Conservation (phyloP, 2,329 filamentous ascomycete species). For the Phaeosphaeria sp. region DNA sequence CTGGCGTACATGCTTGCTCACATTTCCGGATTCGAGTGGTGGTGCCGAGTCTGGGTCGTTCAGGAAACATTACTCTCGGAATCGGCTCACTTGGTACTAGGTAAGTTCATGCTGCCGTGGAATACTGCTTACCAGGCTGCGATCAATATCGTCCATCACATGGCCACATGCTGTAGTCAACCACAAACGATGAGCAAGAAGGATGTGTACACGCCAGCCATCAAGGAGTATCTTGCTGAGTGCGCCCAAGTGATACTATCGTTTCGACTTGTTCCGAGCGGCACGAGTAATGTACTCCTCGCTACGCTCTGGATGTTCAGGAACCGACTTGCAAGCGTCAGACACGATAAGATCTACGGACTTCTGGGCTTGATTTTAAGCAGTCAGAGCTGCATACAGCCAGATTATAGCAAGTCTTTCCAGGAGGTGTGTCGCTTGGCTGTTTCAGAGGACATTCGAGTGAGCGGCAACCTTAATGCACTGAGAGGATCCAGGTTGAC, state of each 20-base stretch:
- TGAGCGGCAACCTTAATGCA: neutral
- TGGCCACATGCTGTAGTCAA: neutral
- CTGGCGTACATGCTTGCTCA: neutral
- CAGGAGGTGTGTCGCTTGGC: neutral
- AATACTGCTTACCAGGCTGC: neutral
- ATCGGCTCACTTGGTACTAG: neutral
- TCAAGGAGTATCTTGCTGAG: too few relatives aligned
- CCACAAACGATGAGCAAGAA: too few relatives aligned
- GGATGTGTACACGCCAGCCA: too few relatives aligned
- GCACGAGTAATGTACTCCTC: neutral
- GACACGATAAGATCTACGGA: constrained; percentile 2
- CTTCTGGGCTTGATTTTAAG: neutral
- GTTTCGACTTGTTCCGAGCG: neutral
- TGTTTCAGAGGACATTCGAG: neutral
- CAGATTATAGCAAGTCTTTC: neutral
- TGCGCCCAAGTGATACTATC: neutral
- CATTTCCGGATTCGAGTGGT: neutral
- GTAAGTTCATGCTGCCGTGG: neutral
- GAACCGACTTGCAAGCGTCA: neutral
- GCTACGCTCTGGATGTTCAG: constrained; percentile 2
- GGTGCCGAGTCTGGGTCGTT: constrained; percentile 1
- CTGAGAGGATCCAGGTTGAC: neutral
- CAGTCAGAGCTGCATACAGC: neutral
- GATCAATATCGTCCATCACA: neutral
- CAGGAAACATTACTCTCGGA: neutral